These are phyloP conservation scores for Cryptococcus depauperatus DNA, from an alignment of 1,284 basidiomycete genomes.

Conservation along the genomic window DNA sequence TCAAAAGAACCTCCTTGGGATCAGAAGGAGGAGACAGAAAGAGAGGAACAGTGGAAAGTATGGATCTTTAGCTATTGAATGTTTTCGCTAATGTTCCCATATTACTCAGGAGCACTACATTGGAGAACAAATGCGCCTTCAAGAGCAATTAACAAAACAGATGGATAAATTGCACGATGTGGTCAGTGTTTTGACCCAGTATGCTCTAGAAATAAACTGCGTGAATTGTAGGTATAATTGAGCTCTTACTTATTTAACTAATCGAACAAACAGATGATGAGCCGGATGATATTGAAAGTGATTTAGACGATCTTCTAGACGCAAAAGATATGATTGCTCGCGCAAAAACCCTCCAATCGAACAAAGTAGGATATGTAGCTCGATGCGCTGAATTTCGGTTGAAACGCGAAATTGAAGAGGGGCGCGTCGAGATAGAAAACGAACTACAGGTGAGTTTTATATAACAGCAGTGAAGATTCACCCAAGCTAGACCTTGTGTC, in stretches of 20 bases:
- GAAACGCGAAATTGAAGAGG: conserved; percentile 51
- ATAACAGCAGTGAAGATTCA: not conserved
- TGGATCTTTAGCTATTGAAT: conserved; percentile 20
- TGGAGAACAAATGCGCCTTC: conserved; percentile 28
- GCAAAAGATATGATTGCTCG: conserved; percentile 38
- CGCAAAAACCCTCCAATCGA: conserved; percentile 41
- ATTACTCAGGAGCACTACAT: conserved; percentile 30
- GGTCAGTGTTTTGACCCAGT: conserved; percentile 21
- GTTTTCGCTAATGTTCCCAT: not conserved
- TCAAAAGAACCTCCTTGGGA: conserved; percentile 56
- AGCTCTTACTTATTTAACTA: not conserved
- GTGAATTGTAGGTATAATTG: conserved; percentile 4
- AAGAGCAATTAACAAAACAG: conserved; percentile 26
- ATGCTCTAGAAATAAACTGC: conserved; percentile 12
- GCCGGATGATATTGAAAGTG: conserved; percentile 23
- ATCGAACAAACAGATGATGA: conserved; percentile 8
- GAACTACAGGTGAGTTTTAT: conserved; percentile 56
- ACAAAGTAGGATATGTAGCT: conserved; percentile 59
- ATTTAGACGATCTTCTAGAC: conserved; percentile 35
- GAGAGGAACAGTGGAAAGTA: conserved; percentile 64
- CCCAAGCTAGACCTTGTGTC: conserved; percentile 60
- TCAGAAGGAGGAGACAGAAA: conserved; percentile 59
- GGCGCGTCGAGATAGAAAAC: conserved; percentile 56
- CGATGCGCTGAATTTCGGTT: conserved; percentile 52
- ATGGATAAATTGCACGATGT: conserved; percentile 30